Base-by-base conservation (phyloP, 2,329 filamentous ascomycete genomes). In the Lachnellula suecica region DNA sequence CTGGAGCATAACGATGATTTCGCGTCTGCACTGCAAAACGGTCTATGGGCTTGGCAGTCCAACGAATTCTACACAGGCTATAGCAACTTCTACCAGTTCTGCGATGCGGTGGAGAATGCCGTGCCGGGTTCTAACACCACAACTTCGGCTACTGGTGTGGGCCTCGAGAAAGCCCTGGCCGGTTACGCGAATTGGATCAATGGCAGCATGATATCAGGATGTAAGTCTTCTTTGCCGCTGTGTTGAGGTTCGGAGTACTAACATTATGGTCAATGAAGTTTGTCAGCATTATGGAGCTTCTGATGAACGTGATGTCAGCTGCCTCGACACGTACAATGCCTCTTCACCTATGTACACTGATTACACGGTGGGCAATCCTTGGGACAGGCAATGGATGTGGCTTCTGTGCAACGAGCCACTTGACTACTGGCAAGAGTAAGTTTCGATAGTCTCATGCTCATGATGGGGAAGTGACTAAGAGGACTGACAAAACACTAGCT, bases 331-430 rank as follows among this genome's bases (percentile, higher is more conserved):
- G 3, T 73, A 80, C 62, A 76, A 83, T 58, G 57, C 68, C 4
- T 70, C 68, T 10, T 77, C 67, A 49, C 72, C 74, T 0, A 58
- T 78, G 2, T 84, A 70, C 66, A 76, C 74, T 2, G 79, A 84
- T 63, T 66, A 60, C 10, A 68, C 66, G 1, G 65, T 76, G 8
- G 56, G 55, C 35, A 83, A 83, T 62, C 49, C 61, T 0, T 59
- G 70, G 24, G 71, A 77, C 56, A 69, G 79, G 0, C 77, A 81
- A 52, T 85, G 79, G 80, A 61, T 70, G 3, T 85, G 81, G 81
- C 72, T 83, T 65, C 70, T 74, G 1, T 84, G 82, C 70, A 84
- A 84, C 61, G 78, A 84, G 61, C 79, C 81, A 7, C 74, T 79
- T 44, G 76, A 71, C 52, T 79, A 74, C 65, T 82, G 74, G 72